Base-by-base conservation (phyloP, 768 basidiomycete species). In the Cyclocybe cylindracea region DNA sequence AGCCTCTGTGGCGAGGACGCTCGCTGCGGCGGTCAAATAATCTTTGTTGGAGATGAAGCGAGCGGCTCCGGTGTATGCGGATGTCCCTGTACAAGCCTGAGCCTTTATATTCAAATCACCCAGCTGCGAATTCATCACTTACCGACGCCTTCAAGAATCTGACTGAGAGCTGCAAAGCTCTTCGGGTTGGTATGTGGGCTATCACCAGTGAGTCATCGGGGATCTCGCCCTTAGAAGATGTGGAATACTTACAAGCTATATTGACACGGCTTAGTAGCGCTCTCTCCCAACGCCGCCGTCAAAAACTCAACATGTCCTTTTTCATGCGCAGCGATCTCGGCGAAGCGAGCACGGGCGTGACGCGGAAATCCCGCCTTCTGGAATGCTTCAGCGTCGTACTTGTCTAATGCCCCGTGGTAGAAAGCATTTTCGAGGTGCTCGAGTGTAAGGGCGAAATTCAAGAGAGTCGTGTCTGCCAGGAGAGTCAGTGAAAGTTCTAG, bases 21-120 rank as follows among this genome's bases (percentile, higher is more conserved):
- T 73, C 4, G 76, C 84, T 5, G 82, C 82, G 13, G 76, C 78
- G 24, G 79, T 76, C n/a, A 82, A 60, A 63, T 76, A 78, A 16
- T 64, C 69, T 51, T 72, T 70, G 64, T 73, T 69, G 44, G 64
- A 61, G 63, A 86, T 74, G 51, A 68, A 73, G 49, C 72, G 68
- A 5, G 78, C 77, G 33, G 82, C 81, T 24, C 83, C 84, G 14
- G 75, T 70, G 66, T 87, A 86, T 19, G 83, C 82, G 11, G 79
- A 77, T 24, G 62, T 62, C 39, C 71, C 70, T 62, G 29, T 43
- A 6, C 16, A 10, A 38, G n/a, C 31, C 9, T 33, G 7, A 42
- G 43, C 32, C 7, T 18, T 2, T 5, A 11, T 31, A 34, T 18
- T 41, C 14, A 29, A 10, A 43, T 32, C 35, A 24, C 3, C 7